Evolutionary conservation across 2,329 filamentous ascomycete species (phyloP).

Genomic region (Leptographium lundbergii): DNA sequence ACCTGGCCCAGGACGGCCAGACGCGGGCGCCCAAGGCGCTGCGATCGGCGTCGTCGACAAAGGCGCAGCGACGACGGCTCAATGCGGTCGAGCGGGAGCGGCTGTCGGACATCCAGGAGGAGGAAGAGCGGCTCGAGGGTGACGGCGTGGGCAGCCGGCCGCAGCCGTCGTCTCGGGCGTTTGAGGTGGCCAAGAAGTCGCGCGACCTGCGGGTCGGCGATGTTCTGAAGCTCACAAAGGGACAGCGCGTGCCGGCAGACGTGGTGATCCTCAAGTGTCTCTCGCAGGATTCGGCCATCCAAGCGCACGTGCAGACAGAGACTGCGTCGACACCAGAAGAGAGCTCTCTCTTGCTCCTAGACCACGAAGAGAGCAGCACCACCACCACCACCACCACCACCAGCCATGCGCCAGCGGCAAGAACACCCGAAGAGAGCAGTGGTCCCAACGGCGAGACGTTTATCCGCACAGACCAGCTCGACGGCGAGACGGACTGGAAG

Average conservation of each 20-base stretch:
- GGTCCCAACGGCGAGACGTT: constrained; percentile 73
- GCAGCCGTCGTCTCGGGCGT: constrained; percentile 35
- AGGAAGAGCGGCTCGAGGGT: constrained; percentile 43
- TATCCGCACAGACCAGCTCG: constrained; percentile 91
- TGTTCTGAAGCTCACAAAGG: constrained; percentile 83
- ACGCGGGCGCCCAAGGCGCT: constrained; percentile 27
- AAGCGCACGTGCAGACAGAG: constrained; percentile 23
- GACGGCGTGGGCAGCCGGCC: constrained; percentile 16
- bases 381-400: constrained; percentile 18
- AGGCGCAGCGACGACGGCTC: constrained; percentile 23
- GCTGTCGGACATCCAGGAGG: constrained; percentile 56
- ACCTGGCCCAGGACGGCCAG: constrained; percentile 21
- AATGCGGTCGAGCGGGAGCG: constrained; percentile 23
- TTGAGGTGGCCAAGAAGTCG: constrained; percentile 68
- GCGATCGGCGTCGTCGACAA: constrained; percentile 30
- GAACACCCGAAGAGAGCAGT: constrained; percentile 3
- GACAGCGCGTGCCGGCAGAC: constrained; percentile 87
- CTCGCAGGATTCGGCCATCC: constrained; percentile 17
- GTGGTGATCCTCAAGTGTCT: constrained; percentile 79
- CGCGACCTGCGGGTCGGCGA: constrained; percentile 87
- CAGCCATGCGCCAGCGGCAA: constrained; percentile 11
- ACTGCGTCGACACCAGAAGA: constrained; percentile 14
- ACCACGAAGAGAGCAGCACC: constrained; percentile 8
- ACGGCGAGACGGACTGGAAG: constrained; percentile 99
- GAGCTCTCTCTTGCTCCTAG: background rate